Evolutionary conservation across 805 yeast genomes (phyloP).

Genomic region (Candida taoyuanica): DNA sequence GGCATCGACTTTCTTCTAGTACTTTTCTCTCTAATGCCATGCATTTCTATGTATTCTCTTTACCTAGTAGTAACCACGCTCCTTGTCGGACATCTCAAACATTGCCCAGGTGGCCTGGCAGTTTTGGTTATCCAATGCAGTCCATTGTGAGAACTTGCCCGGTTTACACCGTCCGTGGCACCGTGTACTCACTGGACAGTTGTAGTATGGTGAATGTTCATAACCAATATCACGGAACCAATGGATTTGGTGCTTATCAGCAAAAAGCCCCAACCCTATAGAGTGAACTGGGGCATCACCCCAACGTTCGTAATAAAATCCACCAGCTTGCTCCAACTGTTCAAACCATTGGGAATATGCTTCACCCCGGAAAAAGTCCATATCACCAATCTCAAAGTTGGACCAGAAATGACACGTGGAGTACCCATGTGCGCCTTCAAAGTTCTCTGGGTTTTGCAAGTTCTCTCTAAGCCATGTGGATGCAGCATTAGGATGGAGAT

Average conservation of each 20-base stretch:
- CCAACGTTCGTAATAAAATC: conserved; percentile 89
- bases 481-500: conserved; percentile 54
- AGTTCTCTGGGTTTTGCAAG: conserved; percentile 45
- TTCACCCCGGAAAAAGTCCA: conserved; percentile 73
- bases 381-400: conserved; percentile 78
- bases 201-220: conserved; percentile 65
- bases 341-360: conserved; percentile 64
- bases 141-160: conserved; percentile 52
- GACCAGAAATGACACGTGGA: conserved; percentile 86
- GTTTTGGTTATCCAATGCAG: conserved; percentile 57
- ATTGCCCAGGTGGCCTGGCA: conserved; percentile 72
- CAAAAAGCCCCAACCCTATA: conserved; percentile 66
- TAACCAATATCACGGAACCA: conserved; percentile 89
- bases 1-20: conserved; percentile 22
- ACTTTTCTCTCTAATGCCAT: no score
- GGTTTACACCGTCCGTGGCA: conserved; percentile 45
- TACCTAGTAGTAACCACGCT: conserved; percentile 24
- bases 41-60: no score
- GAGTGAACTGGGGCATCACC: conserved; percentile 93
- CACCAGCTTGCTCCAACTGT: conserved; percentile 62
- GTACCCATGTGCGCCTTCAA: conserved; percentile 38
- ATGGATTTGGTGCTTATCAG: conserved; percentile 63
- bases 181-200: conserved; percentile 62
- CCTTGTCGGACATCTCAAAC: conserved; percentile 33
- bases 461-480: conserved; percentile 60